phyloP scores from a whole-genome alignment of 176 grass and related monocot species.

The Carex scoparia region DNA sequence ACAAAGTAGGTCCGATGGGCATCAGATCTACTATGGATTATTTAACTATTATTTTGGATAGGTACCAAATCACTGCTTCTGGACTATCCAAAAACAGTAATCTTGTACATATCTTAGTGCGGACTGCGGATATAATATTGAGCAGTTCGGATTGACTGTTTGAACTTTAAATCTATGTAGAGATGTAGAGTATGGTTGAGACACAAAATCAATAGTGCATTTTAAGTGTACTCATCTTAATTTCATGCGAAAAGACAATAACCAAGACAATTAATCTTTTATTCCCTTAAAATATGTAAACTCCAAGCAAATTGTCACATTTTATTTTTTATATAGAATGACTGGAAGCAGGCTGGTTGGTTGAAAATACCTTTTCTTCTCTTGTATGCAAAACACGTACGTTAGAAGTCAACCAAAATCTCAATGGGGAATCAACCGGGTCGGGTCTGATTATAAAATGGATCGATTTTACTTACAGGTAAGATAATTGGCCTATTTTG shows the following conservation, averaged over 20 bases:
- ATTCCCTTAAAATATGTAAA: neutral
- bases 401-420: neutral
- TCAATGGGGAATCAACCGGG: neutral
- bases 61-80: too few species aligned
- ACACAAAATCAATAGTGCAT: too few species aligned
- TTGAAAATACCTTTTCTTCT: neutral
- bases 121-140: too few species aligned
- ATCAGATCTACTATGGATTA: too few species aligned
- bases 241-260: neutral
- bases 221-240: neutral
- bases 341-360: neutral
- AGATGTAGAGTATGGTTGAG: too few species aligned
- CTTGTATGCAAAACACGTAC: neutral
- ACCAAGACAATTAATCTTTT: neutral
- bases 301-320: neutral
- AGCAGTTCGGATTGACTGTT: too few species aligned
- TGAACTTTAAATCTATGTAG: too few species aligned
- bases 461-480: neutral
- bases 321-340: neutral
- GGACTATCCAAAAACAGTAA: too few species aligned
- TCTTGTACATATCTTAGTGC: too few species aligned
- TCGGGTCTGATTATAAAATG: neutral
- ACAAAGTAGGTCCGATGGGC: too few species aligned
- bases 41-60: too few species aligned
- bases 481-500: neutral